Percentiles rank a stretch among this genome's conserved stretches.
Evolutionary conservation across 2,329 filamentous ascomycete species (phyloP).

Genomic region (Dryadomyces quercus-mongolicae): DNA sequence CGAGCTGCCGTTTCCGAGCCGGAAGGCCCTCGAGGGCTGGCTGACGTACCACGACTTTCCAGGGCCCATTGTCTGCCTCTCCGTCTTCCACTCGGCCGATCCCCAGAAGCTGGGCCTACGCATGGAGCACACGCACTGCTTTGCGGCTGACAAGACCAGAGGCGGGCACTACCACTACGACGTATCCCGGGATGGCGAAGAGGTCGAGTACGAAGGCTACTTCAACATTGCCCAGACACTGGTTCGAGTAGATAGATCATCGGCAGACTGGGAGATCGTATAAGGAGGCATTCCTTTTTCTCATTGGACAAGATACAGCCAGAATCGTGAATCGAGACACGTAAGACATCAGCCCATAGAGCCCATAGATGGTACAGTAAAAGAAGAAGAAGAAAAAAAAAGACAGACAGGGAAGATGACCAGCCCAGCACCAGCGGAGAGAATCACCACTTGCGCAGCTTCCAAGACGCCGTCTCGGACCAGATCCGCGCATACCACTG

Average conservation of each 20-base stretch:
- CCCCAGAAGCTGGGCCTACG: constrained; percentile 23
- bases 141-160: constrained; percentile 16
- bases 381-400: not conserved
- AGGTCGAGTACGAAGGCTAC: constrained; percentile 33
- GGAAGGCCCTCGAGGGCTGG: constrained; percentile 23
- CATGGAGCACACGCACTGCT: constrained; percentile 36
- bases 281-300: too few species aligned
- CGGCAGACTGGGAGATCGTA: not conserved
- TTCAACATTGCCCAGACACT: constrained; percentile 28
- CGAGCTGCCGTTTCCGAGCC: constrained; percentile 16
- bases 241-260: constrained; percentile 18
- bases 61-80: constrained; percentile 25
- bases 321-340: not conserved
- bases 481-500: constrained; percentile 28
- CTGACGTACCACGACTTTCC: constrained; percentile 25
- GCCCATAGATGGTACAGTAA: not conserved
- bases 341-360: not conserved
- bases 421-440: too few species aligned
- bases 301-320: not conserved
- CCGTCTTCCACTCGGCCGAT: constrained; percentile 29
- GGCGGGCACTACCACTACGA: constrained; percentile 35
- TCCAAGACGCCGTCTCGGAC: constrained; percentile 26
- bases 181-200: constrained; percentile 9
- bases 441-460: constrained; percentile 15
- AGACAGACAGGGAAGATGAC: not conserved